Base-by-base conservation (phyloP, 2,329 filamentous ascomycete genomes). In the Botryotinia globosa region DNA sequence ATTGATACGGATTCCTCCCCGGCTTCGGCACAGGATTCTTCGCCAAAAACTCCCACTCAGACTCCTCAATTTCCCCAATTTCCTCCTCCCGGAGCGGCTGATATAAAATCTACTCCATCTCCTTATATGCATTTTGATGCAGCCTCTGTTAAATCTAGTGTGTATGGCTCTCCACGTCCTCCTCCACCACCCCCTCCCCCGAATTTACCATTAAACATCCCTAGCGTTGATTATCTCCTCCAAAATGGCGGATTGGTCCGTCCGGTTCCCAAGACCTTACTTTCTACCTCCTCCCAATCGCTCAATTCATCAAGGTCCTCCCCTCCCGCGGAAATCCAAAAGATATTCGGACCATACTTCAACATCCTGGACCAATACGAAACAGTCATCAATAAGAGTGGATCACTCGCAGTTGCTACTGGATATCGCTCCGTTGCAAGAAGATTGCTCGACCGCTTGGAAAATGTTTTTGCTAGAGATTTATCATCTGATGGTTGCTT, bases 401-500 rank as follows among this genome's bases (percentile, higher is more conserved):
- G 96, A 5, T 98, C 95, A 0, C 85, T 99, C 8, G 96, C 96
- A 3, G 96, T 98, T 2, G 96, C 96, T 25, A 98, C 95, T 0
- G 96, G 96, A 9, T 97, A 98, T 81, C 90, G 93, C 71, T 98
- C 95, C 0, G 92, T 98, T n/a, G 96, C 96, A 5, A 90, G 96
- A 8, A 89, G 94, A 69, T 84, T 98, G 37, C 87, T 98, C 8
- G 95, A 99, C 82, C 90, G 96, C 54, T 85, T 99, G 6, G 95
- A 98, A 80, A 93, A 95, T 72, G 94, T 99, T 14, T 98, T 99
- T 82, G 94, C 94, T 3, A 88, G 96, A 74, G 95, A 98, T 79
- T 90, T 99, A 51, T 94, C 94, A 0, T 90, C 90, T 0, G 90
- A 97, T 78, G 90, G 91, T n/a, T 98, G 95, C 81, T 84, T 86